Evolutionary conservation across 768 basidiomycete genomes (phyloP), one percentile per base, ranked within the genome.

Genomic region (Podaxis carcinomalis): DNA sequence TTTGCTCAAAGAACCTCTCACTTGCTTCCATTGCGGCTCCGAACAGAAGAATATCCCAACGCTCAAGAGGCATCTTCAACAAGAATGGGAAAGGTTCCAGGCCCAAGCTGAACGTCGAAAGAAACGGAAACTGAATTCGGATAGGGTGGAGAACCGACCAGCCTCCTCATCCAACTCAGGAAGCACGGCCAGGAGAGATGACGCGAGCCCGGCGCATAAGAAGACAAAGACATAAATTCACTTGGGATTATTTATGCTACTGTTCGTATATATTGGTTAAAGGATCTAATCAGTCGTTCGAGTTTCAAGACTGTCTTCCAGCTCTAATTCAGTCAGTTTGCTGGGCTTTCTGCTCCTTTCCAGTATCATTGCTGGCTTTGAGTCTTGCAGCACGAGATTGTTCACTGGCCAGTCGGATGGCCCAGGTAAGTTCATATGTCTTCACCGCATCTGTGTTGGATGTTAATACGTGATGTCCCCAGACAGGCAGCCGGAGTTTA

Each of bases 401-500:
- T 70, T 93, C 91, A 65, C 84, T 85, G 35, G 92, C 88, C 64
- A 83, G 78, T 51, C 93, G 88, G 71, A 96, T 95, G 28, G 93
- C 92, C 94, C 94, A 96, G 23, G 93, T 95, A 63, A 96, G 80
- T 72, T 95, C 87, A 66, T 96, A 96, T 5, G 93, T 90, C 74
- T 83, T 87, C 67, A 87, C 89, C 46, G 93, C 93, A 74, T 94
- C 91, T 92, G 62, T 5, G 25, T 9, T 6, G 35, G 4, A 16
- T 19, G 28, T 49, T 37, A 37, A 13, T n/a, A 2, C 16, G 13
- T n/a, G 19, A 6, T 21, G 11, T 5, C 35, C 11, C 14, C 21
- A 21, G 10, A 13, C 23, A 2, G 46, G 5, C 28, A 13, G 2
- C 4, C 23, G 0, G 1, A 64, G 54, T 73, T 65, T 65, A 88